Percentiles rank a stretch among this genome's conserved stretches.
Evolutionary conservation across 1,284 basidiomycete species (phyloP).

Genomic region (Leccinum pachyderme): DNA sequence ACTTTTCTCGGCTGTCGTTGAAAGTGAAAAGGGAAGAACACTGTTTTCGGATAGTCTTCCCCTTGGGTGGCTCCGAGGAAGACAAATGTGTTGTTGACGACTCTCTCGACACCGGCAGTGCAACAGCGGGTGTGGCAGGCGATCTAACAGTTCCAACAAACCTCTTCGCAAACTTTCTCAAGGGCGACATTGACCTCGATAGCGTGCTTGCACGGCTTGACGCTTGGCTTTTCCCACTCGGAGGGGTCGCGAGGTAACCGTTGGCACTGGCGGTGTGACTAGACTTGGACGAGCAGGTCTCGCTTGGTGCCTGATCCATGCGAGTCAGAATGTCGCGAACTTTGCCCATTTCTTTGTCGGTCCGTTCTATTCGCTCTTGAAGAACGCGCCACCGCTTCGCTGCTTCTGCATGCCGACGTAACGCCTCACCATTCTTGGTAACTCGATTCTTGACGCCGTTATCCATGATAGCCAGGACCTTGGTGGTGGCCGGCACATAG

Average conservation of each 20-base stretch:
- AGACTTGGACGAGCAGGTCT: constrained; percentile 66
- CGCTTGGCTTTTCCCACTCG: constrained; percentile 44
- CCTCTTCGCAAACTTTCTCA: constrained; percentile 70
- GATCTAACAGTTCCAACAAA: constrained; percentile 48
- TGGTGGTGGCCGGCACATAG: constrained; percentile 90
- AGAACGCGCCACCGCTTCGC: constrained; percentile 80
- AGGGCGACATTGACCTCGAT: constrained; percentile 73
- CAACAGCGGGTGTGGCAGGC: constrained; percentile 50
- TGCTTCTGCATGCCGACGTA: constrained; percentile 83
- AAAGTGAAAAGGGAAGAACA: constrained; percentile 60
- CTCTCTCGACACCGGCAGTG: constrained; percentile 30
- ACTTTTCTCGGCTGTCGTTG: constrained; percentile 36
- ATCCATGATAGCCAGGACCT: constrained; percentile 90
- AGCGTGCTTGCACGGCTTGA: constrained; percentile 54
- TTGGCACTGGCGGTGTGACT: constrained; percentile 44
- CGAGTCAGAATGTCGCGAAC: constrained; percentile 60
- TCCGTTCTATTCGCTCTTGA: constrained; percentile 71
- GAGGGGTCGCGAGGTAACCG: constrained; percentile 64
- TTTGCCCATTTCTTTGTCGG: constrained; percentile 79
- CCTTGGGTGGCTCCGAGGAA: constrained; percentile 51
- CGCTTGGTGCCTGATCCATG: constrained; percentile 56
- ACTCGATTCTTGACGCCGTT: constrained; percentile 88
- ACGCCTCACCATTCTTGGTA: constrained; percentile 92
- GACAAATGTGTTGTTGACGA: constrained; percentile 34
- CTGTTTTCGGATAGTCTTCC: constrained; percentile 46